A percentile compares a stretch with the other conserved stretches of the same genome.
Evolutionary conservation across 75 land plant species (phyloP).

Genomic region (Gnetum montanum): DNA sequence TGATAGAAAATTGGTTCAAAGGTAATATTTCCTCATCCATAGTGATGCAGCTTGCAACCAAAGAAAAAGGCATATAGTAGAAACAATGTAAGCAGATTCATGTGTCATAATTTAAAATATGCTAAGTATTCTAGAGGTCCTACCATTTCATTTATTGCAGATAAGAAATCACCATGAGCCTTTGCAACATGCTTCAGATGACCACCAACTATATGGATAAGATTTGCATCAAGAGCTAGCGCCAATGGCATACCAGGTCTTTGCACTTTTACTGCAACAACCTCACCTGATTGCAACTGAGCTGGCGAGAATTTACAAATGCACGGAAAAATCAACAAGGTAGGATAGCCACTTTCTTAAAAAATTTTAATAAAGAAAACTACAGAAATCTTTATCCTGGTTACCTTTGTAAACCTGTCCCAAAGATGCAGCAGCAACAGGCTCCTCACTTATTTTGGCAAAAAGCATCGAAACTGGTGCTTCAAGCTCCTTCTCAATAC

Average conservation of each 20-base stretch:
- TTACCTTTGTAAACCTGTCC: conserved; percentile 99
- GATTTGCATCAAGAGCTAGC: conserved; percentile 84
- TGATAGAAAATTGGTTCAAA: too few species aligned
- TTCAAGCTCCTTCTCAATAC: conserved; percentile 76
- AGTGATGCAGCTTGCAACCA: too few species aligned
- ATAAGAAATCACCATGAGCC: conserved; percentile 78
- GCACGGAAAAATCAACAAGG: conserved; percentile 13
- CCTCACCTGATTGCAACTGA: conserved; percentile 78
- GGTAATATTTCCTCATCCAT: too few species aligned
- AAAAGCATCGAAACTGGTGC: conserved; percentile 57
- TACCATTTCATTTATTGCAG: conserved; percentile 98
- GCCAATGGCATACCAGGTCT: conserved; percentile 63
- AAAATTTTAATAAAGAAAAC: too few species aligned
- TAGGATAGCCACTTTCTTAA: background rate
- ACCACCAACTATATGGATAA: conserved; percentile 86
- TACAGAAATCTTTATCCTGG: conserved; percentile 1
- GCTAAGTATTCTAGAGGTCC: too few species aligned
- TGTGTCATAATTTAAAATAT: too few species aligned
- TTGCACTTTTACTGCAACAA: conserved; percentile 93
- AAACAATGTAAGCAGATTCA: too few species aligned
- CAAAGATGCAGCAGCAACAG: conserved; percentile 92
- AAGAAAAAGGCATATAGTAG: too few species aligned
- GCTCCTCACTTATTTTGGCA: conserved; percentile 77
- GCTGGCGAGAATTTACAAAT: too few species aligned
- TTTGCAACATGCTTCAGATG: conserved; percentile 79